Base-by-base conservation (phyloP, 2,329 filamentous ascomycete genomes). In the Monilinia aucupariae region DNA sequence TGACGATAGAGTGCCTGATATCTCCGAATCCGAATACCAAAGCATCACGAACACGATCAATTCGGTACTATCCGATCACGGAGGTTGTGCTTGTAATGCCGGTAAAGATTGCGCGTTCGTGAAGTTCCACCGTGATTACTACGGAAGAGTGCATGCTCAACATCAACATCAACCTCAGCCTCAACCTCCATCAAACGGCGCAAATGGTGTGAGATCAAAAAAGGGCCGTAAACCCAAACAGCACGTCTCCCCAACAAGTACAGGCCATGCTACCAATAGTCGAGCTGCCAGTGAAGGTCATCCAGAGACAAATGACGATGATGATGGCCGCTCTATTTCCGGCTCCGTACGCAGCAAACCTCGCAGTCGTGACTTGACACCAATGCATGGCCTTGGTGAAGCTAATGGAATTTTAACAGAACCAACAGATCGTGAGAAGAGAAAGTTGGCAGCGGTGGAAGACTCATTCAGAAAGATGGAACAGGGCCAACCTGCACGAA, bases 21-120 rank as follows among this genome's bases (percentile, higher is more conserved):
- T 71, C 6, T 80, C 80, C 12, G 82, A 85, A 27, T 76, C 78
- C 0, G 86, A 90, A 67, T 87, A 86, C 64, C 78, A 79, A 30
- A 79, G 76, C 55, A 82, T 90, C 22, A 80, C 81, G 17, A 80
- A 80, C 20, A 91, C 87, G 84, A 83, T 91, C 8, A 81, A 85
- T 59, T 82, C 81, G 48, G 86, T 92, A 10, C 80, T 92, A 8
- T 88, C 88, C 22, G 89, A 92, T 72, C 89, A 91, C 70, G 90
- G 90, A 22, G 89, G 89, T 22, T 93, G 90, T 75, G 90, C 89
- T 5, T 93, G 90, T 73, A 82, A 88, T 63, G 74, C 85, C 17
- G 84, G 83, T 9, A 76, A 78, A 48, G 82, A 86, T 63, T 88
- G 85, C 70, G 82, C 84, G 2, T 88, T 88, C 75, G 80, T 79